Evolutionary conservation across 1,284 basidiomycete genomes (phyloP).

Genomic region (Malassezia brasiliensis): DNA sequence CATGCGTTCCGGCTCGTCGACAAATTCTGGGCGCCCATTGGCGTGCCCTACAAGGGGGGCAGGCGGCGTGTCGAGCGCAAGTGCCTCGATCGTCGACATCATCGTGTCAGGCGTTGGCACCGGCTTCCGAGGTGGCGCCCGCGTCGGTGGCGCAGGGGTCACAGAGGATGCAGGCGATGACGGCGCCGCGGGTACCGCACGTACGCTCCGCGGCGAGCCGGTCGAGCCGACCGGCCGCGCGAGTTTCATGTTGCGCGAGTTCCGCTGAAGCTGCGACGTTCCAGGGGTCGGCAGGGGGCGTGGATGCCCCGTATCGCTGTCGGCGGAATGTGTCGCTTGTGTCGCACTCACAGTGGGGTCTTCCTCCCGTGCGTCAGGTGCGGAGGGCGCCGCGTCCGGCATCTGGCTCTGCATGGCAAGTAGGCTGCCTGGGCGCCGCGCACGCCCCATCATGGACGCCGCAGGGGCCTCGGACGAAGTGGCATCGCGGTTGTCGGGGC

Average conservation of each 20-base stretch:
- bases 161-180: background rate
- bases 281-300: background rate
- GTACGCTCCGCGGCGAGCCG: background rate
- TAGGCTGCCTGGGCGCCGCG: background rate
- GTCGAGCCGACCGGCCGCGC: background rate
- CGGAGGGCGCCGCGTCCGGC: background rate
- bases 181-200: background rate
- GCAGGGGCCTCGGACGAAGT: too few relatives aligned
- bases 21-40: background rate
- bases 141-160: too few relatives aligned
- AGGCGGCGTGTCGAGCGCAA: background rate
- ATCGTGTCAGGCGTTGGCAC: background rate
- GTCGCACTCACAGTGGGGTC: background rate
- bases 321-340: background rate
- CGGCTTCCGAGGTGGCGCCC: too few relatives aligned
- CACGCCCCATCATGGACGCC: background rate
- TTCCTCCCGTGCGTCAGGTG: background rate
- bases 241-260: constrained; percentile 19
- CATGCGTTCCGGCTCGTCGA: background rate
- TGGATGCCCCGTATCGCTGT: background rate
- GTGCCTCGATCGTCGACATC: constrained; percentile 1
- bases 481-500: constrained; percentile 57
- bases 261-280: constrained; percentile 16
- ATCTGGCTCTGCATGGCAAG: background rate
- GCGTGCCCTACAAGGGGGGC: background rate